Conservation (phyloP, 371 early-diverging fungal genomes). For the Syncephalastrum contaminatum region DNA sequence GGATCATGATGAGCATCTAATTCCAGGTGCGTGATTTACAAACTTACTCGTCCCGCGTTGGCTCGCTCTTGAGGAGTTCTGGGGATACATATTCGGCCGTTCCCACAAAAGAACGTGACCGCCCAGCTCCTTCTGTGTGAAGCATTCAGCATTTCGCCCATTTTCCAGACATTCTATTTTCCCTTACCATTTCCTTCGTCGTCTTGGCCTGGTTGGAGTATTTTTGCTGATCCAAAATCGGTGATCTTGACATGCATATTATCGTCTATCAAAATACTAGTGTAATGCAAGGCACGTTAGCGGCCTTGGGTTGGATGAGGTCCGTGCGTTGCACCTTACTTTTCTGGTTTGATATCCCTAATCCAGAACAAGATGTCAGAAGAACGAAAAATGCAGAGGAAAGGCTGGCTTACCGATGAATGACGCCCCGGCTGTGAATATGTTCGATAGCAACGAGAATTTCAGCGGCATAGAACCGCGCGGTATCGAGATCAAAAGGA, state of each 20-base stretch:
- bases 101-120: constrained; percentile 91
- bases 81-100: constrained; percentile 98
- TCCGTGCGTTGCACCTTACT: constrained; percentile 44
- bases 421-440: constrained; percentile 78
- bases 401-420: constrained; percentile 60
- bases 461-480: constrained; percentile 87
- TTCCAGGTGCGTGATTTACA: background rate
- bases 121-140: constrained; percentile 5
- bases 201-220: constrained; percentile 41
- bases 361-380: background rate
- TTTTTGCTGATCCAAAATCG: constrained; percentile 97
- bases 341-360: constrained; percentile 90
- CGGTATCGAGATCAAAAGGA: constrained; percentile 64
- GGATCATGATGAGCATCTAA: background rate
- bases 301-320: background rate
- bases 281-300: background rate
- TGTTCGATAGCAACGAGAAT: constrained; percentile 84
- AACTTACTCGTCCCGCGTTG: constrained; percentile 62
- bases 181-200: constrained; percentile 8
- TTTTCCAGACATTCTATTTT: background rate
- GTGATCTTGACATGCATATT: constrained; percentile 91
- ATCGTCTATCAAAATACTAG: constrained; percentile 71
- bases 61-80: constrained; percentile 89
- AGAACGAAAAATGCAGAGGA: background rate
- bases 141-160: no score